phyloP scores from a whole-genome alignment of 2,329 filamentous ascomycete species.

The Fusarium phyllophilum region DNA sequence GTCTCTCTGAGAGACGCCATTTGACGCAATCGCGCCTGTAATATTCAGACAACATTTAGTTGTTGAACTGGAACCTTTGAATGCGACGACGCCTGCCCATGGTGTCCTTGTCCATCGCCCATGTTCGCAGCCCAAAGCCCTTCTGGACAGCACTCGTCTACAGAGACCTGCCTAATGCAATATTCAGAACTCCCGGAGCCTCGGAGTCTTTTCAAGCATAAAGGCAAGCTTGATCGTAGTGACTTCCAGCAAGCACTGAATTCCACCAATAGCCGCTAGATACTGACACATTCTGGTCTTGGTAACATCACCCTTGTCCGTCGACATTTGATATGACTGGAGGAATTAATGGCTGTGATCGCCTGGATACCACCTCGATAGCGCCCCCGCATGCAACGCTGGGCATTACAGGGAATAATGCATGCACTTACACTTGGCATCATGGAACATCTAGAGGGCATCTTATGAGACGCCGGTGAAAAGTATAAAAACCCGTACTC shows the following conservation, averaged over 20 bases:
- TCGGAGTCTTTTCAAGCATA: slow-evolving; percentile 20
- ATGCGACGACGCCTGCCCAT: not conserved
- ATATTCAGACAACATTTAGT: not conserved
- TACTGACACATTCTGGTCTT: not conserved
- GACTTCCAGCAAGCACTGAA: not conserved
- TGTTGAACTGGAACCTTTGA: not conserved
- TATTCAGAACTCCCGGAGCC: not conserved
- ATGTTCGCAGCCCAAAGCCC: not conserved
- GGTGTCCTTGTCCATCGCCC: not conserved
- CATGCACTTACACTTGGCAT: not conserved
- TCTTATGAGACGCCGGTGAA: accelerated
- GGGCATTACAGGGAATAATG: not conserved
- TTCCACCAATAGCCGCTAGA: not conserved
- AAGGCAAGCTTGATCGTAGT: slow-evolving; percentile 1
- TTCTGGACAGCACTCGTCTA: not conserved
- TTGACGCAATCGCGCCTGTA: not conserved
- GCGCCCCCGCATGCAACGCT: not conserved
- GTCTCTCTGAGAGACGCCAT: not conserved
- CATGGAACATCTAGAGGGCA: not conserved
- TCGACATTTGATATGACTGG: not conserved
- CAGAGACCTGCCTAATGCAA: slow-evolving; percentile 6
- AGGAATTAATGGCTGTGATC: not conserved
- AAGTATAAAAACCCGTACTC: not conserved
- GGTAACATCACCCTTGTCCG: too few species aligned
- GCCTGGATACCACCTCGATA: not conserved